Evolutionary conservation across 2,329 filamentous ascomycete genomes (phyloP).

Genomic region (Penicillium paneum): DNA sequence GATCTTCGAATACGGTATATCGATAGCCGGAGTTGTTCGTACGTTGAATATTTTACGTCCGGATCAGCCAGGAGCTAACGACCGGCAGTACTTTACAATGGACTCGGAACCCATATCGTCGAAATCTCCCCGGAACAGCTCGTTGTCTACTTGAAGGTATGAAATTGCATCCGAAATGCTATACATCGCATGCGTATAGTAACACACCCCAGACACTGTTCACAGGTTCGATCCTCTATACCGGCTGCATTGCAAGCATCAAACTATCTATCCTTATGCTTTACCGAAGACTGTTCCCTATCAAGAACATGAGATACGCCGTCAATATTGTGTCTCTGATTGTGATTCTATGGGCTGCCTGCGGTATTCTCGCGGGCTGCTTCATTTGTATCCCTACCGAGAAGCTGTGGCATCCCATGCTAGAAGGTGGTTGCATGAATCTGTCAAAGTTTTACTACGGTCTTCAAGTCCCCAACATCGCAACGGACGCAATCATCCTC

Average conservation of each 20-base stretch:
- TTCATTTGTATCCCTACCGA: conserved; percentile 27
- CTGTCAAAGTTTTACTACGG: conserved; percentile 28
- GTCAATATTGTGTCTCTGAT: conserved; percentile 20
- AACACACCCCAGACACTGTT: conserved; percentile 18
- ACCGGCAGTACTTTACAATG: conserved; percentile 22
- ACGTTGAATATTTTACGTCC: conserved; percentile 3
- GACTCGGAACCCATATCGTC: conserved; percentile 22
- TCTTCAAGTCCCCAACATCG: conserved; percentile 30
- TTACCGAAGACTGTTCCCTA: conserved; percentile 28
- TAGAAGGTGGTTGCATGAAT: conserved; percentile 26
- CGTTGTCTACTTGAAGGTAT: conserved; percentile 24
- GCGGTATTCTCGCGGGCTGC: conserved; percentile 24
- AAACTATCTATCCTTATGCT: conserved; percentile 30
- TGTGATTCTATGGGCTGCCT: conserved; percentile 26
- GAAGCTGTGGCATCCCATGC: conserved; percentile 24
- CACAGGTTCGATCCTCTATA: conserved; percentile 25
- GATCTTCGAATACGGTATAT: conserved; percentile 25
- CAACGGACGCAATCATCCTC: conserved; percentile 30
- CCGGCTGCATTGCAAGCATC: conserved; percentile 25
- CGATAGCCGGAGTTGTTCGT: conserved; percentile 25
- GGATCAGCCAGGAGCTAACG: background rate
- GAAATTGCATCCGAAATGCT: background rate
- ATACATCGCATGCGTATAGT: background rate
- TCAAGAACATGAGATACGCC: conserved; percentile 20
- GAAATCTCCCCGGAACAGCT: conserved; percentile 18